These are phyloP conservation scores for Malus hybrid DNA, from an alignment of 331 rosid species.

Conservation along the genomic window DNA sequence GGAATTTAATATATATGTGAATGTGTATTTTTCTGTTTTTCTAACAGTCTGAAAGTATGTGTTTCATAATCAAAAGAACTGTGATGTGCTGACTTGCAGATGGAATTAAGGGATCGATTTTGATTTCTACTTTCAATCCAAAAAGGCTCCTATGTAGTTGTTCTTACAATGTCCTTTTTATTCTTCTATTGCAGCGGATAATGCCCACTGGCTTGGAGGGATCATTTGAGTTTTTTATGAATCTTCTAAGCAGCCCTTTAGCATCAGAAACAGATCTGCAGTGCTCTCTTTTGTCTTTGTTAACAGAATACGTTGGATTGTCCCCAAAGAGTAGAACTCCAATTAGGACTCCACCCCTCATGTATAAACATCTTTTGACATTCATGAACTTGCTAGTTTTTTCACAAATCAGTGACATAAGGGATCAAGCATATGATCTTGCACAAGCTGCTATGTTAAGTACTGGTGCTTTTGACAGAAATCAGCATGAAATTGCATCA, in stretches of 20 bases:
- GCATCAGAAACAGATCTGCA: constrained; percentile 49
- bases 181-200: constrained; percentile 48
- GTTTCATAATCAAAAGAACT: neutral
- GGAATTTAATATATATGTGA: neutral
- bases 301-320: constrained; percentile 60
- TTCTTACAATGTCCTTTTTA: constrained; percentile 5
- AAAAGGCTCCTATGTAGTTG: neutral
- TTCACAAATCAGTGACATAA: constrained; percentile 40
- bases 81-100: neutral
- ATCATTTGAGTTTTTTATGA: constrained; percentile 66
- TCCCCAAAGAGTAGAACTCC: constrained; percentile 53
- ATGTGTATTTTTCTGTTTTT: neutral
- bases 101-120: neutral
- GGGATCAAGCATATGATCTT: constrained; percentile 53
- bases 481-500: constrained; percentile 56
- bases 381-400: constrained; percentile 60
- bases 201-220: constrained; percentile 59
- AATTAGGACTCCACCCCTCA: constrained; percentile 51
- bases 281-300: constrained; percentile 66
- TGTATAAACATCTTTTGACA: constrained; percentile 75
- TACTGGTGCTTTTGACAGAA: constrained; percentile 85
- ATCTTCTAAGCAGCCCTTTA: constrained; percentile 53
- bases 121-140: neutral
- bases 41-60: neutral
- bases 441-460: constrained; percentile 79